Percentiles rank a stretch among this genome's conserved stretches.
phyloP scores from a whole-genome alignment of 768 basidiomycete genomes.

The Leucocoprinus birnbaumii region DNA sequence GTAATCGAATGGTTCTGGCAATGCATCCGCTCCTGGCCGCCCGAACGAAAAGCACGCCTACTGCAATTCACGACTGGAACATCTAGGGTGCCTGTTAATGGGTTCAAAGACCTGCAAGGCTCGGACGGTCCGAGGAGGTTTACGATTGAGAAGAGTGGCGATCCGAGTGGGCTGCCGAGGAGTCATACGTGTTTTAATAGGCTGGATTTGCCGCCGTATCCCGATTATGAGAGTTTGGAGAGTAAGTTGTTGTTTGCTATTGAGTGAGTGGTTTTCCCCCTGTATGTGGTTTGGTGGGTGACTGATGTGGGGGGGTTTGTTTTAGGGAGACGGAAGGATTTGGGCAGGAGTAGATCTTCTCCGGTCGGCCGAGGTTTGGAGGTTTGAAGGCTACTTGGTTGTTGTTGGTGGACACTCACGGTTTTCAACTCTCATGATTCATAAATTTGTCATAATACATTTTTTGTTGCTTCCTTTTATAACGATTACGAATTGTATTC shows the following conservation, averaged over 20 bases:
- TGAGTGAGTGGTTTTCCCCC: conserved; percentile 42
- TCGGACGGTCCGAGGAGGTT: conserved; percentile 91
- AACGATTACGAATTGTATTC: no score
- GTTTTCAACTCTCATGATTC: no score
- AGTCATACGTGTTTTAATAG: conserved; percentile 95
- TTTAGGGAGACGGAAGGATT: conserved; percentile 77
- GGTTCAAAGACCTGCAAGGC: conserved; percentile 93
- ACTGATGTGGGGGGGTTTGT: conserved; percentile 5
- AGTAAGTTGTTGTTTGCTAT: conserved; percentile 83
- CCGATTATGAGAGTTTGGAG: conserved; percentile 84
- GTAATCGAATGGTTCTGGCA: conserved; percentile 98
- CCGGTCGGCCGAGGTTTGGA: no score
- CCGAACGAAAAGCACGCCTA: conserved; percentile 82
- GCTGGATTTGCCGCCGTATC: conserved; percentile 85
- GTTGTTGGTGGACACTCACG: no score
- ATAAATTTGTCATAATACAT: no score
- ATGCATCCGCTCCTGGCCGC: conserved; percentile 85
- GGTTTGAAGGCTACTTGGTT: no score
- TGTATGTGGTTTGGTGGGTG: neutral
- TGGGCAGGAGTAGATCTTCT: conserved; percentile 57
- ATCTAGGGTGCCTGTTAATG: conserved; percentile 85
- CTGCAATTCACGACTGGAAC: conserved; percentile 89
- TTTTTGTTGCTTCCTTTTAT: no score
- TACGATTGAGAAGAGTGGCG: conserved; percentile 94
- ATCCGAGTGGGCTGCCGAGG: conserved; percentile 82